These are phyloP conservation scores for Diutina ranongensis DNA, from an alignment of 1,139 yeast genomes.

Conservation along the genomic window DNA sequence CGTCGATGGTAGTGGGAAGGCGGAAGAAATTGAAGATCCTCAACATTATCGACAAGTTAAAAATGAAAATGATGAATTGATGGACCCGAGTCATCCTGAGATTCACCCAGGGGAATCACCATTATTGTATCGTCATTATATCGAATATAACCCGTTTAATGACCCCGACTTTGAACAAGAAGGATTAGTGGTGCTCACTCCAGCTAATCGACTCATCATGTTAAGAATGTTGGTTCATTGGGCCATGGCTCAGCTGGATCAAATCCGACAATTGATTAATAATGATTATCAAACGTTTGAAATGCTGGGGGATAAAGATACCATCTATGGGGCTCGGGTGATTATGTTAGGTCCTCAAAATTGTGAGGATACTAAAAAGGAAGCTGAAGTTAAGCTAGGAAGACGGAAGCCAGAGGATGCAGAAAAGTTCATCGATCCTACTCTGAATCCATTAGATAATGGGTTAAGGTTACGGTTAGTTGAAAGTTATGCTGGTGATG, in stretches of 20 bases:
- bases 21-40: background rate
- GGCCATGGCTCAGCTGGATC: slow-evolving; percentile 6
- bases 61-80: background rate
- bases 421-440: slow-evolving; percentile 4
- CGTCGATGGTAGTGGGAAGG: background rate
- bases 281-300: background rate
- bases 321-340: slow-evolving; percentile 1
- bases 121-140: background rate
- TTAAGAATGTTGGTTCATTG: slow-evolving; percentile 5
- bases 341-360: background rate
- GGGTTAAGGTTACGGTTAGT: slow-evolving; percentile 3
- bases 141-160: slow-evolving; percentile 1
- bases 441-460: background rate
- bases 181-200: background rate
- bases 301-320: slow-evolving; percentile 5
- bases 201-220: slow-evolving; percentile 3
- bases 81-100: background rate
- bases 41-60: background rate
- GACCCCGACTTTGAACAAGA: slow-evolving; percentile 2
- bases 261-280: background rate
- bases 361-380: background rate
- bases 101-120: background rate
- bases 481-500: slow-evolving; percentile 2
- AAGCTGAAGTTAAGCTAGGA: background rate
- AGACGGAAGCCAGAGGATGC: slow-evolving; percentile 4